A percentile compares a stretch with the other conserved stretches of the same genome.
These are phyloP conservation scores for Plasmodium gallinaceum DNA, from an alignment of 169 alveolate genomes.

Conservation along the genomic window DNA sequence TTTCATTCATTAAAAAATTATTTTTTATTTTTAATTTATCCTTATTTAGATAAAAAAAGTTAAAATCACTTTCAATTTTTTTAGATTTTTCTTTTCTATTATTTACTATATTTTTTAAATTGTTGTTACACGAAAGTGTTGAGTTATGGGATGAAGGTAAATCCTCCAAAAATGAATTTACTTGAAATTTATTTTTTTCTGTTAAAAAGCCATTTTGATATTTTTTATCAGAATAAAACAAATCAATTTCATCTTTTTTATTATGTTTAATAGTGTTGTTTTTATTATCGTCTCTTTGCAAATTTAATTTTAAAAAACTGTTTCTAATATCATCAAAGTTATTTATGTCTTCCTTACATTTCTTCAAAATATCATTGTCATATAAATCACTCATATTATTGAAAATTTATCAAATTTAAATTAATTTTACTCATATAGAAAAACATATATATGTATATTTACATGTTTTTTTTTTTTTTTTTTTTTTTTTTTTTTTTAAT, in stretches of 20 bases:
- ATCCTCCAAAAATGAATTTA: constrained; percentile 1
- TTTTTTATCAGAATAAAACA: neutral
- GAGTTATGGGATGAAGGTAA: constrained; percentile 10
- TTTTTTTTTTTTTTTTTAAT: neutral
- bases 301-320: constrained; percentile 6
- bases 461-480: neutral
- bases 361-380: constrained; percentile 10
- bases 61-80: neutral
- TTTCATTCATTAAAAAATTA: constrained; percentile 13
- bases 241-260: constrained; percentile 5
- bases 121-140: constrained; percentile 9
- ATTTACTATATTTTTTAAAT: neutral
- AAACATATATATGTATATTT: neutral
- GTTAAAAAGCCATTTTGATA: neutral
- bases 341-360: constrained; percentile 22
- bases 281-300: neutral
- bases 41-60: constrained; percentile 1
- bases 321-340: constrained; percentile 11
- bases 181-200: constrained; percentile 6
- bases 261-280: constrained; percentile 10
- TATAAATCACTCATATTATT: constrained; percentile 13
- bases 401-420: neutral
- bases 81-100: constrained; percentile 4
- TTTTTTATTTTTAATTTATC: constrained; percentile 17
- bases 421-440: neutral